Evolutionary conservation across 139 green algal species (phyloP), one percentile per base, ranked within the genome.

Genomic region (Coelastrella sp.): DNA sequence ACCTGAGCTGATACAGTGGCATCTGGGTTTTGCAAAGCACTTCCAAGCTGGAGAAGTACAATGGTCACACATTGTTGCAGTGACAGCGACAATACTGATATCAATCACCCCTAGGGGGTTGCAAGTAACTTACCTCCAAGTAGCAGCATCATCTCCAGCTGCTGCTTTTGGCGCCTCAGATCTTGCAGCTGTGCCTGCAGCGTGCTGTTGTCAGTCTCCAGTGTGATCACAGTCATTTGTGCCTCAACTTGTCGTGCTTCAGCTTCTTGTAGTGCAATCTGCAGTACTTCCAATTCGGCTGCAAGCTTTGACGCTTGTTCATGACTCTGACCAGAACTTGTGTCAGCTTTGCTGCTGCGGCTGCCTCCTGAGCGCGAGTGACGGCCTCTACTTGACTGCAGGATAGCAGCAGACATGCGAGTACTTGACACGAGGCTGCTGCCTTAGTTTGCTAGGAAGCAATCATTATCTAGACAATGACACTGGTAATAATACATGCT

Each of bases 131-230:
- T 32, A 75, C 77, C 77, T 51, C 60, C 78, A 69, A 84, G 62
- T 27, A 84, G 40, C 40, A 84, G 38, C 60, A 75, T 75, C 37
- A 53, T 75, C 78, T 84, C 78, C 78, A 84, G 60, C 60, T 84
- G 78, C 60, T 84, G 78, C 78, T 84, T 84, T 60, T 84, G 78
- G 60, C 21, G 17, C 37, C 62, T 45, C 78, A 84, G 62, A 41
- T 41, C 62, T 23, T 66, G 38, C 27, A 84, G 60, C 60, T 84
- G 78, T 30, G 60, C 40, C 59, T 50, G 62, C 43, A 84, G 32
- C 3, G 60, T 64, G 25, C 23, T 64, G 2, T 84, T 74, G 40
- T 84, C 60, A 6, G 25, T 84, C 40, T 75, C 60, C 78, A 84
- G 41, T 2, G 15, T 75, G n/a, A 84, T 15, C 25, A 74, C 60